phyloP scores from a whole-genome alignment of 2,329 filamentous ascomycete species.

The Aspergillus niger region DNA sequence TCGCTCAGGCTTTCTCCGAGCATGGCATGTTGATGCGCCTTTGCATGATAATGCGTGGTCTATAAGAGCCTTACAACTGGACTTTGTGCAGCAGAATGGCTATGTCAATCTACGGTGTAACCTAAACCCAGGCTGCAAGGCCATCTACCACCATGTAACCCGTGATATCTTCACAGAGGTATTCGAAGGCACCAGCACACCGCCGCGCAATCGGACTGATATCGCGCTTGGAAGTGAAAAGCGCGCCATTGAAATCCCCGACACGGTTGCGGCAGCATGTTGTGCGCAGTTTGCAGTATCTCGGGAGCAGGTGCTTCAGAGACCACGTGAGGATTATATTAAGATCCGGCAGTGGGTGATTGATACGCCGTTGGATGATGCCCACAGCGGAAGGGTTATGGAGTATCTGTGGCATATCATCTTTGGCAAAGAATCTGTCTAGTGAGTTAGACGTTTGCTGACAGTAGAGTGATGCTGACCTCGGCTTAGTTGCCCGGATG shows the following conservation, averaged over 20 bases:
- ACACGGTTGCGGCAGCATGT: constrained; percentile 59
- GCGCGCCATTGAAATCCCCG: constrained; percentile 45
- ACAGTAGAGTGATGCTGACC: neutral
- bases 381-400: constrained; percentile 61
- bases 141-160: constrained; percentile 39
- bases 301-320: constrained; percentile 51
- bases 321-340: constrained; percentile 57
- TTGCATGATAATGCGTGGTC: constrained; percentile 57
- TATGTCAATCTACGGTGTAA: constrained; percentile 65
- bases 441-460: constrained; percentile 31
- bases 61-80: constrained; percentile 52
- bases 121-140: constrained; percentile 57
- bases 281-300: constrained; percentile 69
- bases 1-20: constrained; percentile 47
- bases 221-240: constrained; percentile 13
- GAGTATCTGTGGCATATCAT: constrained; percentile 69
- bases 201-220: constrained; percentile 30
- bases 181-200: constrained; percentile 43
- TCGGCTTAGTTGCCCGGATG: constrained; percentile 30
- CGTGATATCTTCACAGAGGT: constrained; percentile 40
- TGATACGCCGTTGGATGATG: constrained; percentile 57
- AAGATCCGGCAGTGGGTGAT: constrained; percentile 62
- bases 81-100: constrained; percentile 56
- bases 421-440: constrained; percentile 46
- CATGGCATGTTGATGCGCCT: constrained; percentile 62